A percentile compares a stretch with the other conserved stretches of the same genome.
Evolutionary conservation across 305 asterid species (phyloP).

Genomic region (Fraxinus dipetala): DNA sequence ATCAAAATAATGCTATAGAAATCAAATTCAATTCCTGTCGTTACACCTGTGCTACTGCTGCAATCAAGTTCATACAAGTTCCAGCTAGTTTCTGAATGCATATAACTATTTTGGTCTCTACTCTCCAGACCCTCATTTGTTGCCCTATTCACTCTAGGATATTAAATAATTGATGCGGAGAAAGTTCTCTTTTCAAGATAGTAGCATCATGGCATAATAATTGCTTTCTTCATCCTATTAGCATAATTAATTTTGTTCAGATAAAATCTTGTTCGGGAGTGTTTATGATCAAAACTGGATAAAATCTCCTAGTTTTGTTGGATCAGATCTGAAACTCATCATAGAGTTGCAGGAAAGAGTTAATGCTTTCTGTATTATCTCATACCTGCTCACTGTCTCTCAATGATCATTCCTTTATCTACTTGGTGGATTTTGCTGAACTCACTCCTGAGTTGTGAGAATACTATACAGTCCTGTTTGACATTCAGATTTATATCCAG

Average conservation of each 20-base stretch:
- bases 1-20: not conserved
- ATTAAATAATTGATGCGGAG: not conserved
- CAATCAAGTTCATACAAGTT: conserved; percentile 13
- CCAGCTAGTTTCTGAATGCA: conserved; percentile 6
- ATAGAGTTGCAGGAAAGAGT: not conserved
- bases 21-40: not conserved
- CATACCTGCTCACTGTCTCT: conserved; percentile 11
- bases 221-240: not conserved
- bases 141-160: not conserved
- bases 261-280: not conserved
- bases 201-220: not conserved
- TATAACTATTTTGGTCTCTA: not conserved
- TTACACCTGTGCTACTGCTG: not conserved
- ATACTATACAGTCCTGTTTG: conserved; percentile 4
- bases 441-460: conserved; percentile 2
- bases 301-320: not conserved
- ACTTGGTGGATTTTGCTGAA: conserved; percentile 11
- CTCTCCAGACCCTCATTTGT: not conserved
- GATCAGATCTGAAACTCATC: not conserved
- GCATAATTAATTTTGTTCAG: not conserved
- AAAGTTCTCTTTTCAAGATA: not conserved
- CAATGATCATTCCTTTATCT: not conserved
- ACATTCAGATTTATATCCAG: conserved; percentile 6
- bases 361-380: not conserved
- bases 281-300: not conserved